Base-by-base conservation (phyloP, 176 grass and related monocot species). In the Avena eriantha region DNA sequence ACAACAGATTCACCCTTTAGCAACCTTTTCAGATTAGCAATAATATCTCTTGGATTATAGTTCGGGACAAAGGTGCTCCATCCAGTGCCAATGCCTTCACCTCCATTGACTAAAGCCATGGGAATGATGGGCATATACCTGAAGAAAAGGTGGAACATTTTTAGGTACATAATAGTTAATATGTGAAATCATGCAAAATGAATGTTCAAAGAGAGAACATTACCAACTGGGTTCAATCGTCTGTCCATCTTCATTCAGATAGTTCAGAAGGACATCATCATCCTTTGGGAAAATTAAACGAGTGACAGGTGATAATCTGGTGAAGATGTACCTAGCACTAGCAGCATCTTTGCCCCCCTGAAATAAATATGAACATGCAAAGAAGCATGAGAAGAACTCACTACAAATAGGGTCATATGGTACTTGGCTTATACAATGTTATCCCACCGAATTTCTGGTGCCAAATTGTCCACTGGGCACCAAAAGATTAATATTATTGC, bases 41-140 rank as follows among this genome's bases (percentile, higher is more conserved):
- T 82, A 76, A 98, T 88, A 53, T 98, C 93, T 33, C 85, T 91
- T 79, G 96, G 96, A 64, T 98, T 95, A 43, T 98, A 98, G 48
- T 94, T 98, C 78, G 96, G 96, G 57, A 98, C 80, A 53, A 41
- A 90, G 1, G 90, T 88, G 73, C 93, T 98, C 93, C 96, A 98
- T 80, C 93, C 96, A 31, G 90, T 98, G 29, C 96, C 96, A 86
- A 94, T 98, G 69, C 92, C 96, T 87, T 96, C 93, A 86, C 92
- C 96, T 85, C 96, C 96, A 69, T 98, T 98, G 61, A 96, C 82
- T 73, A 98, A 83, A 70, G 96, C 93, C 92, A 94, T 90, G 19
- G 96, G 96, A 86, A 98, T 83, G 69, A 94, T 90, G 34, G 93
- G 97, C 80, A 96, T 51, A 83, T 91, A 98, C 90, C 97, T 98